Base-by-base conservation (phyloP, 345 rosid genomes). In the Barbarea vulgaris region DNA sequence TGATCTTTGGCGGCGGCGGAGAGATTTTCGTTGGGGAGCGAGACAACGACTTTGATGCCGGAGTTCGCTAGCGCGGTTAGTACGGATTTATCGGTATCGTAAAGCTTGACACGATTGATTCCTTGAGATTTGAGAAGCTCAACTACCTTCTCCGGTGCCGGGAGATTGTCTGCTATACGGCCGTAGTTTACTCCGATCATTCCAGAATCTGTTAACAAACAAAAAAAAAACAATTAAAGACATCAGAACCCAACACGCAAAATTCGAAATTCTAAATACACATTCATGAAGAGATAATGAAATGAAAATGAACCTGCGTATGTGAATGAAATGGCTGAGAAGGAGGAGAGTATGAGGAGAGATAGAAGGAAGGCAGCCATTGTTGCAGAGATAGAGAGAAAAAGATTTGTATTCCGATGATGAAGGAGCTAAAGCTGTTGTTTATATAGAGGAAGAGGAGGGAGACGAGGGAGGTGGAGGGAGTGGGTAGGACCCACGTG, bases 151-250 rank as follows among this genome's bases (percentile, higher is more conserved):
- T 67, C 77, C 41, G 99, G 91, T 5, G 88, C 0, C 4, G 98
- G 97, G 2, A 90, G 82, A 70, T 95, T 54, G 79, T 93, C 61
- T 0, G 98, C 98, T 0, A 95, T 68, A 4, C 99, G 76, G 27
- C 98, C 99, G 31, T 93, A 95, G 77, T 95, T 95, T 15, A 95
- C 80, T n/a, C 98, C 99, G 36, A 95, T 19, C 27, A 69, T 53
- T 5, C 90, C 95, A 30, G 75, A 75, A 55, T 84, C 93, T 85
- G 81, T 30, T 1, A 52, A 57, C 3, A 25, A 41, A 55, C 4
- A n/a, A 77, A 27, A 61, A 17, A 0, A 77, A 15, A 77, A n/a
- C n/a, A n/a, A n/a, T n/a, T 4, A 27, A 72, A 65, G 0, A 67
- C 6, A 56, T 66, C 25, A 68, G 46, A 66, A 42, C 48, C 4